Conservation (phyloP, 1,284 basidiomycete genomes). For the Taiwanofungus camphoratus region DNA sequence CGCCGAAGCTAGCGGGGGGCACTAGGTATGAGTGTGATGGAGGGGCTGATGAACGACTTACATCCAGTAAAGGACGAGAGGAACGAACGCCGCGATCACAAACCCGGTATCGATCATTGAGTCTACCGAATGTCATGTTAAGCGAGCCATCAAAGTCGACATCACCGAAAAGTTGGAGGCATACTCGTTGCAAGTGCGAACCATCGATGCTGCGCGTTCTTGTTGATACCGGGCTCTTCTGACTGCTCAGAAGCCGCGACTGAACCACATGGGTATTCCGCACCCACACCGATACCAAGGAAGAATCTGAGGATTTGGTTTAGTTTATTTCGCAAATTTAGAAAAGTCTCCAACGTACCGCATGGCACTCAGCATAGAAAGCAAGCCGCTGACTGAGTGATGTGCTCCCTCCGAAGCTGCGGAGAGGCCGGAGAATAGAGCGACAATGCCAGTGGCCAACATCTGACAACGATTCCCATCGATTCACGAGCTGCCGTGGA, state of each 20-base stretch:
- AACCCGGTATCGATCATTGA: slow-evolving; percentile 89
- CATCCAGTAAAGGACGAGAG: slow-evolving; percentile 84
- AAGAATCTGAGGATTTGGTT: slow-evolving; percentile 40
- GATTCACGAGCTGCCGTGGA: neutral
- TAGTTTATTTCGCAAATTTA: neutral
- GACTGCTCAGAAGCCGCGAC: slow-evolving; percentile 92
- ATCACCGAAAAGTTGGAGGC: neutral
- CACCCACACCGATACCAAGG: slow-evolving; percentile 80
- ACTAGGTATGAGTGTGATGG: neutral
- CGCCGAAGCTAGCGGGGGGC: slow-evolving; percentile 54
- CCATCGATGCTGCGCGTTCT: slow-evolving; percentile 79
- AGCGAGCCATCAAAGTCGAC: neutral
- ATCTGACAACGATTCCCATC: slow-evolving; percentile 40
- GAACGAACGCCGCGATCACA: slow-evolving; percentile 78
- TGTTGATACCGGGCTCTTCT: slow-evolving; percentile 73
- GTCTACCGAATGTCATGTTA: slow-evolving; percentile 38
- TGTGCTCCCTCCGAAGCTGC: slow-evolving; percentile 82
- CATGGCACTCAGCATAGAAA: slow-evolving; percentile 77
- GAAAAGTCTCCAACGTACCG: slow-evolving; percentile 44
- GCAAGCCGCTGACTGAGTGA: slow-evolving; percentile 61
- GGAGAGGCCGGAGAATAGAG: slow-evolving; percentile 74
- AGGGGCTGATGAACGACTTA: slow-evolving; percentile 30
- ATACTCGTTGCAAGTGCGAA: slow-evolving; percentile 81
- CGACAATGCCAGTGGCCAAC: slow-evolving; percentile 72
- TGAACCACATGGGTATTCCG: slow-evolving; percentile 88